Evolutionary conservation across 768 basidiomycete genomes (phyloP).

Genomic region (Serendipita sp.): DNA sequence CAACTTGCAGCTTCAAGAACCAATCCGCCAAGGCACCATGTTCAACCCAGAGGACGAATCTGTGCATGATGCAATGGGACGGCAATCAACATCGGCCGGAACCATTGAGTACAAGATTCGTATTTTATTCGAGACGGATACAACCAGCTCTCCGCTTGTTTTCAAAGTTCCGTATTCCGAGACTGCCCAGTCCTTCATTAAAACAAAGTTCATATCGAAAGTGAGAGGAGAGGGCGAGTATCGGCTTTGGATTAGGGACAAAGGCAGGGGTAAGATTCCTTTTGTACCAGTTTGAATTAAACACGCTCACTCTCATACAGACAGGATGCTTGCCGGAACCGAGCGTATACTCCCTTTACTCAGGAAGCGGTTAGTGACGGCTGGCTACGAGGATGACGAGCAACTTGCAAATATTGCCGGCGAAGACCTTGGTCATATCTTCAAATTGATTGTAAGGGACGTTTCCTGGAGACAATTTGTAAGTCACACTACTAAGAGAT

Average conservation of each 20-base stretch:
- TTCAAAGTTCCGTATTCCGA: background rate
- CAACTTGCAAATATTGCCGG: background rate
- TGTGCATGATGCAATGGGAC: background rate
- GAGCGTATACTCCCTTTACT: background rate
- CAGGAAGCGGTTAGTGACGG: background rate
- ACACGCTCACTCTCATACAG: background rate
- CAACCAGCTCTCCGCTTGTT: background rate
- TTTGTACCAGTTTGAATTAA: background rate
- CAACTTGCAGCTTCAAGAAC: background rate
- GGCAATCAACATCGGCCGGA: background rate
- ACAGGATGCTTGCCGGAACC: constrained; percentile 1
- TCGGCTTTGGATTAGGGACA: background rate
- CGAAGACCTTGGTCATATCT: constrained; percentile 2
- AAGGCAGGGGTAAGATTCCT: background rate
- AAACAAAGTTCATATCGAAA: background rate
- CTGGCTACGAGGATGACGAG: background rate
- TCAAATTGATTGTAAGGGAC: background rate
- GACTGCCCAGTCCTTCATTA: background rate
- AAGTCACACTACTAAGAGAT: background rate
- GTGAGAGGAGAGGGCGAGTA: background rate
- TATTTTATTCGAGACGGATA: background rate
- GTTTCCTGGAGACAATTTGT: background rate
- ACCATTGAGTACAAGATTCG: constrained; percentile 2
- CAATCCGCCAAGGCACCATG: background rate
- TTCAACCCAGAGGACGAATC: background rate